These are phyloP conservation scores for Monilinia aucupariae DNA, from an alignment of 2,329 filamentous ascomycete species.

Conservation along the genomic window DNA sequence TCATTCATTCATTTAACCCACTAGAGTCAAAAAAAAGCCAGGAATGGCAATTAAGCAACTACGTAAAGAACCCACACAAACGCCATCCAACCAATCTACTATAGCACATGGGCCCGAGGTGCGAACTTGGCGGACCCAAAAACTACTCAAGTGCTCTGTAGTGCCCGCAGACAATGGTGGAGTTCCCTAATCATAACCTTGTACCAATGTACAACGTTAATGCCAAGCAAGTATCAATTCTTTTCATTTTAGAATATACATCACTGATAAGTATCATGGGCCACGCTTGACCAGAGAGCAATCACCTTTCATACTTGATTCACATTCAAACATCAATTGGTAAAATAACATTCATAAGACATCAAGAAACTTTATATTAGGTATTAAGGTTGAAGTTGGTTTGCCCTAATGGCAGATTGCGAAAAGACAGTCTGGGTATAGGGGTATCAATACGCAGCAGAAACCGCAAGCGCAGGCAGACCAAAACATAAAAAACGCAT, in stretches of 20 bases:
- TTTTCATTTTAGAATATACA: not conserved
- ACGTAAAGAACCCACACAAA: too few species aligned
- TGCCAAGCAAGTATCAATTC: not conserved
- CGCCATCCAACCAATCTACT: not conserved
- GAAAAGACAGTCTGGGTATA: constrained; percentile 38
- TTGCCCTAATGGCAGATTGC: constrained; percentile 38
- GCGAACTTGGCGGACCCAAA: too few species aligned
- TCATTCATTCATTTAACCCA: too few species aligned
- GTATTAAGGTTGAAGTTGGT: constrained; percentile 33
- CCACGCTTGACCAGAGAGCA: too few species aligned
- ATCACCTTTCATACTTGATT: not conserved
- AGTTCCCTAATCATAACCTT: not conserved
- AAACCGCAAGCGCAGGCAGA: constrained; percentile 28
- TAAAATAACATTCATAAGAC: constrained; percentile 11
- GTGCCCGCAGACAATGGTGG: not conserved
- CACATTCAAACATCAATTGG: not conserved
- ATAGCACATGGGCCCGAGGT: not conserved
- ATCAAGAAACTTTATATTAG: constrained; percentile 35
- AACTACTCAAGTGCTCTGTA: not conserved
- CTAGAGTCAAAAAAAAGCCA: too few species aligned
- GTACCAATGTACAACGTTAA: not conserved
- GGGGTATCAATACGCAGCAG: constrained; percentile 38
- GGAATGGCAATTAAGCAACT: too few species aligned
- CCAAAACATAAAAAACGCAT: constrained; percentile 28
- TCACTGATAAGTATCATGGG: not conserved